Conservation (phyloP, 805 yeast species). For the Ogataea henricii region DNA sequence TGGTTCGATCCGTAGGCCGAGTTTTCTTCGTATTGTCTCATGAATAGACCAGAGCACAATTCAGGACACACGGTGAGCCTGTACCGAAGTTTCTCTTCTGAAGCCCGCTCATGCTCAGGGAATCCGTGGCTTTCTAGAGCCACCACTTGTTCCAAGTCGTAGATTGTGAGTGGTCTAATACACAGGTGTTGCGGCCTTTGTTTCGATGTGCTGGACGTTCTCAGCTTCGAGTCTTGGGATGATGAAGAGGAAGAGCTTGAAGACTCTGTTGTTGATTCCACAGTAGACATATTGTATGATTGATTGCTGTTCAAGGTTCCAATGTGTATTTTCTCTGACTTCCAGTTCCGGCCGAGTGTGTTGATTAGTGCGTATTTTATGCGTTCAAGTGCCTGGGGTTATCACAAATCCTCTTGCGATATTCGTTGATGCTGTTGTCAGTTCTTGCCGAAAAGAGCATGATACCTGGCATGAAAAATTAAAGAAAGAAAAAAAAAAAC, state of each 20-base stretch:
- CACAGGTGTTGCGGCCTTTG: slow-evolving; percentile 58
- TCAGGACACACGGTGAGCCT: slow-evolving; percentile 86
- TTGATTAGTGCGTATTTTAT: too few species aligned
- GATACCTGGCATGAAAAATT: neutral
- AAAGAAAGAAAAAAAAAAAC: too few species aligned
- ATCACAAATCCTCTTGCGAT: neutral
- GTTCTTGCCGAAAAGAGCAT: slow-evolving; percentile 5
- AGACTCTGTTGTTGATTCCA: slow-evolving; percentile 34
- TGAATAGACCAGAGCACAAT: slow-evolving; percentile 82
- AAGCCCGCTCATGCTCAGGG: slow-evolving; percentile 67
- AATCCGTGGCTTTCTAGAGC: slow-evolving; percentile 70
- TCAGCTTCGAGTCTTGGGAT: slow-evolving; percentile 17
- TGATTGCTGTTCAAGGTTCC: neutral
- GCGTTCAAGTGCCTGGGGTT: neutral
- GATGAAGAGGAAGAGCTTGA: slow-evolving; percentile 22
- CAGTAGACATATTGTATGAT: slow-evolving; percentile 11
- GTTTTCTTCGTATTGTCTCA: slow-evolving; percentile 56
- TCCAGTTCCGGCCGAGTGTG: too few species aligned
- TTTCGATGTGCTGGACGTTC: slow-evolving; percentile 29
- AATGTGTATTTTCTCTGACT: too few species aligned
- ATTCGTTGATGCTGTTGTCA: neutral
- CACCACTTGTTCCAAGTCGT: slow-evolving; percentile 64
- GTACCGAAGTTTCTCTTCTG: slow-evolving; percentile 63
- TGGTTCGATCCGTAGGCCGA: slow-evolving; percentile 9
- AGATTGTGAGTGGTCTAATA: slow-evolving; percentile 76